These are phyloP conservation scores for Fistulifera solaris DNA, from an alignment of 108 stramenopile genomes.

Conservation along the genomic window DNA sequence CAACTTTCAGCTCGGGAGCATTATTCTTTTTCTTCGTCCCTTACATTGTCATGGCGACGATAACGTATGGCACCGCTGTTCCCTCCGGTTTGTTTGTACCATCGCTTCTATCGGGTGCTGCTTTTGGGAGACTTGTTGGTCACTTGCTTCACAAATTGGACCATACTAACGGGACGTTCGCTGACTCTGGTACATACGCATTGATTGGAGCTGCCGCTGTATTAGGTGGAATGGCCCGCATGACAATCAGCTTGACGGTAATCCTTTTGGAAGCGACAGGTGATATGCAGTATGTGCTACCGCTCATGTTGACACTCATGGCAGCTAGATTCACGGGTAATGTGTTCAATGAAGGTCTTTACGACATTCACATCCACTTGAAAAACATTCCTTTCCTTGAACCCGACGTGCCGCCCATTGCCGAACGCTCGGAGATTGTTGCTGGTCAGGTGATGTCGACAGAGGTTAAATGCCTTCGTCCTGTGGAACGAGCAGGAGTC, in stretches of 20 bases:
- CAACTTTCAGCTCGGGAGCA: slow-evolving; percentile 88
- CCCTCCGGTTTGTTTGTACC: slow-evolving; percentile 91
- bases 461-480: slow-evolving; percentile 81
- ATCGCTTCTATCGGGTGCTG: slow-evolving; percentile 77
- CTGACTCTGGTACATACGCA: slow-evolving; percentile 95
- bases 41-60: slow-evolving; percentile 75
- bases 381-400: slow-evolving; percentile 90
- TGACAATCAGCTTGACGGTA: slow-evolving; percentile 97
- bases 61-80: slow-evolving; percentile 90
- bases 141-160: slow-evolving; percentile 94
- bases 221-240: slow-evolving; percentile 96
- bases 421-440: slow-evolving; percentile 83
- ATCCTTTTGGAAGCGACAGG: slow-evolving; percentile 96
- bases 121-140: slow-evolving; percentile 89
- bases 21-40: slow-evolving; percentile 92
- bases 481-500: slow-evolving; percentile 79
- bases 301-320: slow-evolving; percentile 98
- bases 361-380: slow-evolving; percentile 91
- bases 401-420: slow-evolving; percentile 78
- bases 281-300: slow-evolving; percentile 96
- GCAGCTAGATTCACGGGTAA: slow-evolving; percentile 93
- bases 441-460: slow-evolving; percentile 86
- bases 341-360: slow-evolving; percentile 95
- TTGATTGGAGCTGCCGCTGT: slow-evolving; percentile 94
- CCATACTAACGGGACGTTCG: slow-evolving; percentile 92